phyloP scores from a whole-genome alignment of 176 grass and related monocot species.

The maize (Zea mays) region Zm-B73-REFERENCE-NAM-5.0 NC_050099.1:197341501-197342000 shows the following conservation, averaged over 20 bases:
- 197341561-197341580: conserved; percentile 32
- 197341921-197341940: conserved; percentile 87
- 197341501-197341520: conserved; percentile 47
- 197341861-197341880: conserved; percentile 60
- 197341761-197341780: conserved; percentile 47
- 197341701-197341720: conserved; percentile 42
- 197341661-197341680: conserved; percentile 14
- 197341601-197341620: conserved; percentile 44
- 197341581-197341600: conserved; percentile 45
- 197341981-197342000: conserved; percentile 72
- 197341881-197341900: conserved; percentile 62
- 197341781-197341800: conserved; percentile 49
- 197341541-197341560: not conserved
- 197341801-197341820: conserved; percentile 78
- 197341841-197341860: not conserved
- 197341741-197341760: conserved; percentile 37
- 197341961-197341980: conserved; percentile 61
- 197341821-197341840: conserved; percentile 20
- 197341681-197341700: conserved; percentile 49
- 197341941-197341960: conserved; percentile 74
- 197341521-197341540: conserved; percentile 29
- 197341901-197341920: conserved; percentile 60
- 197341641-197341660: conserved; percentile 54
- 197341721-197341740: conserved; percentile 41
- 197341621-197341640: conserved; percentile 62